Conservation (phyloP, 1,284 basidiomycete species). For the Sanghuangporus sanghuang region DNA sequence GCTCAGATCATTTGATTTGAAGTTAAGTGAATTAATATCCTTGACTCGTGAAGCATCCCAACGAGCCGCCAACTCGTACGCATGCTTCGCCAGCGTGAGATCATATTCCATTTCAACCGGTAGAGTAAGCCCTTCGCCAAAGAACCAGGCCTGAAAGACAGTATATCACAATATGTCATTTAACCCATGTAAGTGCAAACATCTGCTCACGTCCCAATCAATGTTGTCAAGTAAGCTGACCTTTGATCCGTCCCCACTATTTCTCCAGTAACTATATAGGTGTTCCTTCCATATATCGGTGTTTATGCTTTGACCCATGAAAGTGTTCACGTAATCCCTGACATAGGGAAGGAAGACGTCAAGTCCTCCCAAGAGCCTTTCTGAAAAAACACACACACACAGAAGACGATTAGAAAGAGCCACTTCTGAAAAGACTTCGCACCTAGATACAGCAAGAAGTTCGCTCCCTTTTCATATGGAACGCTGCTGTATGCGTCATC, state of each 20-base stretch:
- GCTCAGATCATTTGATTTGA: conserved; percentile 50
- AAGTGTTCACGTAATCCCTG: conserved; percentile 75
- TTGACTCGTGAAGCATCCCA: conserved; percentile 70
- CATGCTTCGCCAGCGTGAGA: conserved; percentile 66
- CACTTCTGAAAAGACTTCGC: not conserved
- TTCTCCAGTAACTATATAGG: conserved; percentile 73
- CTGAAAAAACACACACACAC: conserved; percentile 31
- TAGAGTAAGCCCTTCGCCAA: conserved; percentile 75
- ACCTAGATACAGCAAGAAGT: conserved; percentile 58
- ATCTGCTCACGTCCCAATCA: conserved; percentile 66
- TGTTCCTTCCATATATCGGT: conserved; percentile 88
- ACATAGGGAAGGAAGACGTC: conserved; percentile 83
- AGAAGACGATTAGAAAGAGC: not conserved
- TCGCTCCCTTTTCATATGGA: conserved; percentile 74
- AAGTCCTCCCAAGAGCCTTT: conserved; percentile 81
- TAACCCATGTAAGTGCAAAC: not conserved
- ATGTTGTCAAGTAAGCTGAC: conserved; percentile 67
- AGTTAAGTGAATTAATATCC: conserved; percentile 43
- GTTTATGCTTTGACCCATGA: conserved; percentile 80
- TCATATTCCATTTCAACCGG: conserved; percentile 86
- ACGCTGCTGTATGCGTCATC: conserved; percentile 74
- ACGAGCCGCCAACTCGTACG: conserved; percentile 65
- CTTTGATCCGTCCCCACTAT: conserved; percentile 56
- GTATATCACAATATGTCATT: conserved; percentile 7
- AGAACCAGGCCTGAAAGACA: conserved; percentile 67